Conservation (phyloP, 2,329 filamentous ascomycete genomes). For the Sporothrix globosa region DNA sequence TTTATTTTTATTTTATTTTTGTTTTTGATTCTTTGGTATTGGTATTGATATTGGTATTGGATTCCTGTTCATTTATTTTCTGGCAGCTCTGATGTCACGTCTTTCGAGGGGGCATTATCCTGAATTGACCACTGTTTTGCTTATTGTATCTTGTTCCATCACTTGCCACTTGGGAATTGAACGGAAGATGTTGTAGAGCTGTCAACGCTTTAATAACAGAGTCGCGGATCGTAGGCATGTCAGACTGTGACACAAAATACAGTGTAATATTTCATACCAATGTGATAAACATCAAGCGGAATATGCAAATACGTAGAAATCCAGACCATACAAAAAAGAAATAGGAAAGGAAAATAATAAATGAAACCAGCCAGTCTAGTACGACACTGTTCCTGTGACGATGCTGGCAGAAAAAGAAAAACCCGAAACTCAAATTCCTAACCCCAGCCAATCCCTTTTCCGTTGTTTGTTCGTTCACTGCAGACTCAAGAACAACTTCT, state of each 20-base stretch:
- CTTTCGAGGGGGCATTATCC: too few relatives aligned
- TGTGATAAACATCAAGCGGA: not conserved
- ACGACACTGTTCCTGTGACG: not conserved
- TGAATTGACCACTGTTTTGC: too few relatives aligned
- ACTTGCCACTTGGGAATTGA: too few relatives aligned
- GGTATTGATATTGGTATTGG: not conserved
- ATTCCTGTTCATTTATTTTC: not conserved
- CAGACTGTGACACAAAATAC: not conserved
- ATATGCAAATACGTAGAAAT: not conserved
- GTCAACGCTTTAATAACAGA: too few relatives aligned
- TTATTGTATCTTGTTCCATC: too few relatives aligned
- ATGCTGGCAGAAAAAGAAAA: not conserved
- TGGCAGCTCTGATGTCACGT: too few relatives aligned
- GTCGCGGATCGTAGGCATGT: too few relatives aligned
- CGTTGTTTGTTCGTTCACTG: slow-evolving; percentile 19
- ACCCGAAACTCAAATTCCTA: not conserved
- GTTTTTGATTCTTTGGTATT: not conserved
- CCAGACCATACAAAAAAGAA: not conserved
- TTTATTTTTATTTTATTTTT: too few relatives aligned
- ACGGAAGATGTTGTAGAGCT: too few relatives aligned
- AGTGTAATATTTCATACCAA: not conserved
- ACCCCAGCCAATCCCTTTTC: not conserved
- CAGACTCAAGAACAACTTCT: slow-evolving; percentile 39
- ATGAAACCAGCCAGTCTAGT: not conserved
- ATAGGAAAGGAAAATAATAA: not conserved